Evolutionary conservation across 192 early-diverging fungal species (phyloP), one percentile per base, ranked within the genome.

Genomic region (Glomus cerebriforme): DNA sequence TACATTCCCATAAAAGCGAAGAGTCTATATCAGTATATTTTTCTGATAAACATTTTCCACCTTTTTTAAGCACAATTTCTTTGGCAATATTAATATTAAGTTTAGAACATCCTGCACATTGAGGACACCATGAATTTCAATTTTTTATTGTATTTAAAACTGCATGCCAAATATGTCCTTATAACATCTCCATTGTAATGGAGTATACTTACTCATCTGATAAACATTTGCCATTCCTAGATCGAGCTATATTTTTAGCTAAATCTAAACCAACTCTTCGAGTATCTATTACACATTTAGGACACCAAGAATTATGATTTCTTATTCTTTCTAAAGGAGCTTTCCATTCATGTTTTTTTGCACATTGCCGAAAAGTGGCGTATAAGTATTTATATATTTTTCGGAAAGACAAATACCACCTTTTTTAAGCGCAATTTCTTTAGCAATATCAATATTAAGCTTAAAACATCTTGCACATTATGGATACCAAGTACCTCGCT

Each of bases 281-380:
- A 45, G 35, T 39, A 67, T 67, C 65, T 35, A 35, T 26, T 72
- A 24, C 72, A 59, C 72, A 73, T 49, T 49, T 73, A 59, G 72
- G 54, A 29, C 72, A 73, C 72, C 72, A 73, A 59, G 45, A 34
- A 73, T 73, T 59, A 32, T 73, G 72, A 73, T 73, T 73, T 73
- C n/a, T 73, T 49, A 73, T 49, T 49, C 72, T 49, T 59, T 29
- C 0, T 27, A 73, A 59, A 73, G 72, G 72, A 59, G 49, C 72
- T 59, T 73, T 0, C 49, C 72, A 59, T 73, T 58, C 27, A 31
- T 73, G 71, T 37, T 73, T 73, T 59, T 73, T 73, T 73, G 54
- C 27, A 32, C 49, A 73, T 15, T 59, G 72, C 72, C 72, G 27
- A 73, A 73, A 37, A 73, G 58, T 73, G 49, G 72, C n/a, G 35